Conservation (phyloP, 495 filamentous ascomycete genomes). For the Podospora pseudoanserina region DNA sequence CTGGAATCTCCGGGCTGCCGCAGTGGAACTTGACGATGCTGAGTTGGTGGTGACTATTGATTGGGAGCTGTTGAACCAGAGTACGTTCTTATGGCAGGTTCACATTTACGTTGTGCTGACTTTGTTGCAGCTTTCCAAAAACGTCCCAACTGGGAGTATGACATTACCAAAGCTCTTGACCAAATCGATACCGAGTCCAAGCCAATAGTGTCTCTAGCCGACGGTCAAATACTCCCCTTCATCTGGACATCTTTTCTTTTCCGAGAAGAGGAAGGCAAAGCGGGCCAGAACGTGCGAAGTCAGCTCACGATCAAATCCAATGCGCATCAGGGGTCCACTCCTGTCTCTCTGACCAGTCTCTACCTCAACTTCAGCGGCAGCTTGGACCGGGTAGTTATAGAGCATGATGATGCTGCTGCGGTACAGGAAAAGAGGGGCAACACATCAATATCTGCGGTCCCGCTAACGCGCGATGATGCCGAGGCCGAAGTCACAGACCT, state of each 20-base stretch:
- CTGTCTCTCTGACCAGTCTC: constrained; percentile 62
- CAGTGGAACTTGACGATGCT: constrained; percentile 57
- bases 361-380: constrained; percentile 66
- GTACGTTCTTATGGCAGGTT: constrained; percentile 43
- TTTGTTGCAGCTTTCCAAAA: constrained; percentile 53
- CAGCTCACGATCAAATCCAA: constrained; percentile 72
- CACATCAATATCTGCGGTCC: constrained; percentile 15
- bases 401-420: constrained; percentile 30
- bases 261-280: constrained; percentile 68
- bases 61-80: constrained; percentile 72
- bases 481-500: constrained; percentile 25
- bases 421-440: constrained; percentile 14
- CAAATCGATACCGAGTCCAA: constrained; percentile 53
- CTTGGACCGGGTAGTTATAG: constrained; percentile 54
- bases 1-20: constrained; percentile 72
- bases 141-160: constrained; percentile 62
- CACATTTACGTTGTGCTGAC: background rate
- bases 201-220: constrained; percentile 60
- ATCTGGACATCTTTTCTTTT: constrained; percentile 73
- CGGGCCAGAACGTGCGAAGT: constrained; percentile 69
- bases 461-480: constrained; percentile 13
- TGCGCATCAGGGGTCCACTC: constrained; percentile 58
- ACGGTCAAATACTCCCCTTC: constrained; percentile 67
- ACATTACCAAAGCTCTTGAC: constrained; percentile 67
- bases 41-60: constrained; percentile 70